Evolutionary conservation across 1,284 basidiomycete genomes (phyloP).

Genomic region (Rhodofomes roseus): DNA sequence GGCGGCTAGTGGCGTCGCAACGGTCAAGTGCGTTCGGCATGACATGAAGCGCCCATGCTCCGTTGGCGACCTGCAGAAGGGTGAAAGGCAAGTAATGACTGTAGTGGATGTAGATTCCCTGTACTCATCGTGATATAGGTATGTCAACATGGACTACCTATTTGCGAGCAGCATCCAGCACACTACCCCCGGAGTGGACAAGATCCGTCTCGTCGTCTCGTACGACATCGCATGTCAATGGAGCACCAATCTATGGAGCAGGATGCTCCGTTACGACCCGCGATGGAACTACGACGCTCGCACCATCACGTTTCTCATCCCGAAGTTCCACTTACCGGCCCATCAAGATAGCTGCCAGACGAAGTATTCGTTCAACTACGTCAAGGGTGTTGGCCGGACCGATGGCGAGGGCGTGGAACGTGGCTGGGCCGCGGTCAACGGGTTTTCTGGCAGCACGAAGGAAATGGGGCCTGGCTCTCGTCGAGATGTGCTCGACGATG

Average conservation of each 20-base stretch:
- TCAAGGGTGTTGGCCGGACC: not conserved
- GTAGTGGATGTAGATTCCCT: not conserved
- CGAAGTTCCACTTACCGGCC: slow-evolving; percentile 8
- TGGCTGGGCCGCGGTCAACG: slow-evolving; percentile 2
- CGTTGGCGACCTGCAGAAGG: slow-evolving; percentile 23
- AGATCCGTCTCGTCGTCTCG: slow-evolving; percentile 5
- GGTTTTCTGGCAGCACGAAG: not conserved
- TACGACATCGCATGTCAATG: slow-evolving; percentile 21
- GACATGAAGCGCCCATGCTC: slow-evolving; percentile 19
- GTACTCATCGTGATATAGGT: slow-evolving; percentile 6
- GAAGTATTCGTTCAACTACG: slow-evolving; percentile 6
- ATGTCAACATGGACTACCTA: slow-evolving; percentile 20
- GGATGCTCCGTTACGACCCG: not conserved
- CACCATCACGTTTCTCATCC: slow-evolving; percentile 2
- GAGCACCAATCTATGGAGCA: slow-evolving; percentile 9
- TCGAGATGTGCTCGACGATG: not conserved
- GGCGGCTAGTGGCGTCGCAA: slow-evolving; percentile 6
- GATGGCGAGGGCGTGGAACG: not conserved
- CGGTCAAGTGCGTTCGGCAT: slow-evolving; percentile 16
- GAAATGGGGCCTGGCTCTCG: slow-evolving; percentile 8
- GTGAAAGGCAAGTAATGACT: slow-evolving; percentile 18
- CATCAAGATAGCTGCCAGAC: slow-evolving; percentile 4
- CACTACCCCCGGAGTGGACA: too few relatives aligned
- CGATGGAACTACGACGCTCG: not conserved
- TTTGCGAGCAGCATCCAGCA: slow-evolving; percentile 7